A percentile compares a stretch with the other conserved stretches of the same genome.
Evolutionary conservation across 352 stramenopile species (phyloP).

Genomic region (Phytophthora kernoviae): DNA sequence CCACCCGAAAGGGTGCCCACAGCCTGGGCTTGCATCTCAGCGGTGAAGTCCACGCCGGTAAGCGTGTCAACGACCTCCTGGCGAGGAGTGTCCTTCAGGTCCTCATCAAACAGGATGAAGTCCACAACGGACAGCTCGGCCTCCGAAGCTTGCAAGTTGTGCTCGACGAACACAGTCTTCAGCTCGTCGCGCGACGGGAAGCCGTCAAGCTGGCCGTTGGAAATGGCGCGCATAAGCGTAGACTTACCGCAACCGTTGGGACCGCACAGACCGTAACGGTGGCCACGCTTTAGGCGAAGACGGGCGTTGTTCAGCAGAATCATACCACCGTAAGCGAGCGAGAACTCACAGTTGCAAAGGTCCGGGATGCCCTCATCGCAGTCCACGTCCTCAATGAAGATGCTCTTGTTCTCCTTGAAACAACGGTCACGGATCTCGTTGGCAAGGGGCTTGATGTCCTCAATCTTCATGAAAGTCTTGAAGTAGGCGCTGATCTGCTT

Average conservation of each 20-base stretch:
- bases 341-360: conserved; percentile 99
- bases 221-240: conserved; percentile 97
- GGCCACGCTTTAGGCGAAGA: conserved; percentile 90
- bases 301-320: conserved; percentile 92
- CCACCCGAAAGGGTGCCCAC: conserved; percentile 95
- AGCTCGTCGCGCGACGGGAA: conserved; percentile 96
- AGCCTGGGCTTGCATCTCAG: conserved; percentile 91
- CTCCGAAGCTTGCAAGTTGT: conserved; percentile 95
- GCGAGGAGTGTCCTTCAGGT: conserved; percentile 90
- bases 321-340: conserved; percentile 95
- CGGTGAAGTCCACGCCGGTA: conserved; percentile 92
- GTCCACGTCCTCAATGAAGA: conserved; percentile 95
- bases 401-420: conserved; percentile 91
- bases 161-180: conserved; percentile 96
- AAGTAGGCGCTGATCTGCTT: conserved; percentile 92
- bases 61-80: conserved; percentile 94
- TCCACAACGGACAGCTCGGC: conserved; percentile 84
- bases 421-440: conserved; percentile 83
- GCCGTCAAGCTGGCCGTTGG: conserved; percentile 95
- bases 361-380: conserved; percentile 97
- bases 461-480: conserved; percentile 75
- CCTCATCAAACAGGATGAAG: conserved; percentile 87
- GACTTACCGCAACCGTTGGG: conserved; percentile 95
- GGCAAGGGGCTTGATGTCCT: conserved; percentile 68
- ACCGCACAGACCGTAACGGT: conserved; percentile 95